A percentile compares a stretch with the other conserved stretches of the same genome.
These are phyloP conservation scores for Vicia sativa DNA, from an alignment of 306 rosid species.

Conservation along the genomic window DNA sequence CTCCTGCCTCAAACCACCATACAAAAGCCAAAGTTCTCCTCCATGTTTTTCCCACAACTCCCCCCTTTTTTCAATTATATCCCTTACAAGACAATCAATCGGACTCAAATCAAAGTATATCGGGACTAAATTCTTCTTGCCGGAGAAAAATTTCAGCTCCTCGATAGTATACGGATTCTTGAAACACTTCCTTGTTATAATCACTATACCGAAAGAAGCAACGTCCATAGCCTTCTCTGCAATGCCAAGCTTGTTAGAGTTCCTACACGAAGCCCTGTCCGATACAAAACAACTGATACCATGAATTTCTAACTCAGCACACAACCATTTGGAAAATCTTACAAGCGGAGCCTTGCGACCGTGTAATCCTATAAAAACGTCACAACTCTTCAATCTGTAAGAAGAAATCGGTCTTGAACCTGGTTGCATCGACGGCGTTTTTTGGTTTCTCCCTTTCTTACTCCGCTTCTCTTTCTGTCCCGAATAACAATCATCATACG, in stretches of 20 bases:
- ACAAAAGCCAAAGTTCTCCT: constrained; percentile 80
- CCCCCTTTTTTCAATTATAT: constrained; percentile 88
- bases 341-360: constrained; percentile 69
- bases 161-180: constrained; percentile 82
- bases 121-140: constrained; percentile 89
- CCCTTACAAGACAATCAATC: constrained; percentile 85
- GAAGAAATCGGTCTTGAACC: constrained; percentile 67
- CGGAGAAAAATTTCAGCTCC: constrained; percentile 72
- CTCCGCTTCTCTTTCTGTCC: constrained; percentile 57
- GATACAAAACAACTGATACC: constrained; percentile 85
- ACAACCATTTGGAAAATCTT: constrained; percentile 83
- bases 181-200: constrained; percentile 82
- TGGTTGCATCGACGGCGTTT: constrained; percentile 46
- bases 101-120: constrained; percentile 83
- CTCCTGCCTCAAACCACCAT: constrained; percentile 89
- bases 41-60: constrained; percentile 90
- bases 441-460: constrained; percentile 51
- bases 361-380: constrained; percentile 81
- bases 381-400: constrained; percentile 74
- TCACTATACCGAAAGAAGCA: constrained; percentile 79
- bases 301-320: constrained; percentile 87
- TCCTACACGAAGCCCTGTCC: constrained; percentile 72
- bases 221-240: constrained; percentile 88
- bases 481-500: constrained; percentile 51
- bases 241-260: constrained; percentile 64